A percentile compares a stretch with the other conserved stretches of the same genome.
Conservation (phyloP, 2,329 filamentous ascomycete genomes). For the Sclerotinia spermophila region DNA sequence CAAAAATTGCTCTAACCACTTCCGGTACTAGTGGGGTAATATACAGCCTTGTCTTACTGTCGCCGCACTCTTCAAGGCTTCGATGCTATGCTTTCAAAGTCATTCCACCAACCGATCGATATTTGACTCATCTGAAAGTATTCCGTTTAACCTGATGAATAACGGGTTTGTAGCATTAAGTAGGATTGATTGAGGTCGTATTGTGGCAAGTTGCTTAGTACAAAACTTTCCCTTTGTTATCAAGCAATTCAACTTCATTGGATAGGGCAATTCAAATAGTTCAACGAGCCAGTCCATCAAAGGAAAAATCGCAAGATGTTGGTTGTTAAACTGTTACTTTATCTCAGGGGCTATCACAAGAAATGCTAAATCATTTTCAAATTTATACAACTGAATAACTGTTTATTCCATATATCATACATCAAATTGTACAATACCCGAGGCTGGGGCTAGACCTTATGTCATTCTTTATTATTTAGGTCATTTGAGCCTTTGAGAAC, state of each 20-base stretch:
- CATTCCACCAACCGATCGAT: not conserved
- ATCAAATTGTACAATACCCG: no score
- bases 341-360: not conserved
- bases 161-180: not conserved
- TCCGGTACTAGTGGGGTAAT: constrained; percentile 1
- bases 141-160: no score
- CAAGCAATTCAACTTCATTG: not conserved
- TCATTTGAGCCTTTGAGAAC: not conserved
- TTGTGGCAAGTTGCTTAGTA: not conserved
- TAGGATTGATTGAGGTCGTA: not conserved
- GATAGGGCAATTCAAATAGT: not conserved
- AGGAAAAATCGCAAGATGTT: not conserved
- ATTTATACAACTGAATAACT: not conserved
- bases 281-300: not conserved
- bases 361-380: not conserved
- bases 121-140: not conserved
- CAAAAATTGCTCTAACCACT: constrained; percentile 4
- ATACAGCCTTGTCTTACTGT: constrained; percentile 1
- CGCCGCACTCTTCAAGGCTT: not conserved
- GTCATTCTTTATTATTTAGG: no score
- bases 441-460: not conserved
- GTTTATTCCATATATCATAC: no score
- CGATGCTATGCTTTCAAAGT: not conserved
- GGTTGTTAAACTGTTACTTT: not conserved
- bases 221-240: not conserved